A percentile compares a stretch with the other conserved stretches of the same genome.
Conservation (phyloP, 2,329 filamentous ascomycete species). For the Hyphodiscus sp. region DNA sequence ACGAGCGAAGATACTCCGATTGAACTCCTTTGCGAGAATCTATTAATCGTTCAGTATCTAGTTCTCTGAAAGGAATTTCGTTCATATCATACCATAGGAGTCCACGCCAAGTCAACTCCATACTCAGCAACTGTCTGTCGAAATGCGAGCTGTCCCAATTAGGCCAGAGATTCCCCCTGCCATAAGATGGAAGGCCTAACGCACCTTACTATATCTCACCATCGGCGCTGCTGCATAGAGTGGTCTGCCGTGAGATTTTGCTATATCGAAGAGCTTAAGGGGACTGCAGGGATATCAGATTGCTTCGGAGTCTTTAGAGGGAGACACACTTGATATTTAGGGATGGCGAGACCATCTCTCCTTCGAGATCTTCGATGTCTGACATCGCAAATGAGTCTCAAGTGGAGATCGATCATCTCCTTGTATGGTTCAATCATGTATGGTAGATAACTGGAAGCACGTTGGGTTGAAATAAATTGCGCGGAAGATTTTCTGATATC, state of each 20-base stretch:
- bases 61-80: background rate
- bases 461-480: background rate
- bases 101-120: slow-evolving; percentile 61
- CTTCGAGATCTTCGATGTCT: slow-evolving; percentile 2
- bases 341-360: slow-evolving; percentile 5
- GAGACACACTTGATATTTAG: slow-evolving; percentile 13
- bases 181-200: background rate
- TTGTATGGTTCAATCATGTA: background rate
- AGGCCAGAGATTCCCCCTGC: background rate
- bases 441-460: background rate
- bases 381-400: slow-evolving; percentile 2
- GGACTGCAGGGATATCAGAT: slow-evolving; percentile 35
- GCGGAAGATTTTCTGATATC: no score
- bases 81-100: slow-evolving; percentile 51
- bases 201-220: slow-evolving; percentile 56
- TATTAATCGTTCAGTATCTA: slow-evolving; percentile 7
- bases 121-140: slow-evolving; percentile 60
- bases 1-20: slow-evolving; percentile 51
- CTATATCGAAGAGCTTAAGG: slow-evolving; percentile 51
- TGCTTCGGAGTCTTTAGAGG: background rate
- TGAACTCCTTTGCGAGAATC: slow-evolving; percentile 63
- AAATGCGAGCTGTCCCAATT: slow-evolving; percentile 53
- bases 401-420: slow-evolving; percentile 1
- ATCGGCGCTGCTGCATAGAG: slow-evolving; percentile 59
- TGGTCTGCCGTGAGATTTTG: slow-evolving; percentile 45